Conservation (phyloP, 2,329 filamentous ascomycete genomes). For the Harringtonia aguacate region DNA sequence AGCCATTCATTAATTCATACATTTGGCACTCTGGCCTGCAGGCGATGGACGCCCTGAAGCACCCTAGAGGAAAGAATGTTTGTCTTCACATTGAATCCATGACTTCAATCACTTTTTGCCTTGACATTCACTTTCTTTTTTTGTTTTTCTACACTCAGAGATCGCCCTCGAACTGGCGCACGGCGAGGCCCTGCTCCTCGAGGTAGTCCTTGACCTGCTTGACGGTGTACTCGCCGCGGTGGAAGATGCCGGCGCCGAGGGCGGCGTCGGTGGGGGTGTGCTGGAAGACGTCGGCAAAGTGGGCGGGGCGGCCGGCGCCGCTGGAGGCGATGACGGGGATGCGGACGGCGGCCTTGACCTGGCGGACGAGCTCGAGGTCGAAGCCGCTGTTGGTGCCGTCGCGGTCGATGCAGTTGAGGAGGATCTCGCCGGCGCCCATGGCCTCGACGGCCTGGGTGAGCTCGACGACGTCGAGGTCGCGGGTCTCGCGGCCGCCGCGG, state of each 20-base stretch:
- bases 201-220: constrained; percentile 85
- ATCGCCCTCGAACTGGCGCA: constrained; percentile 65
- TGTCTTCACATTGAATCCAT: too few relatives aligned
- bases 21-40: too few relatives aligned
- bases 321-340: constrained; percentile 95
- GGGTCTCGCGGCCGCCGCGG: constrained; percentile 88
- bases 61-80: too few relatives aligned
- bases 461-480: constrained; percentile 86
- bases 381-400: constrained; percentile 93
- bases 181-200: constrained; percentile 56
- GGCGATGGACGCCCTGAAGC: too few relatives aligned
- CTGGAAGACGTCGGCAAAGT: constrained; percentile 86
- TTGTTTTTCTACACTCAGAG: constrained; percentile 14
- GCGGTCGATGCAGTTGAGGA: constrained; percentile 96
- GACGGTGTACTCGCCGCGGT: constrained; percentile 89
- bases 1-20: too few relatives aligned
- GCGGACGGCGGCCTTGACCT: constrained; percentile 76
- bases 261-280: constrained; percentile 84
- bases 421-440: constrained; percentile 88
- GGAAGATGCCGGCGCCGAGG: constrained; percentile 94
- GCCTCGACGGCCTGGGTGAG: constrained; percentile 82
- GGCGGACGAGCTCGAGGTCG: constrained; percentile 79
- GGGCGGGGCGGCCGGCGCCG: constrained; percentile 75
- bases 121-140: background rate
- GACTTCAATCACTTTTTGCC: too few relatives aligned